Evolutionary conservation across 441 rosid genomes (phyloP).

Genomic region (Eugenia klotzschiana): DNA sequence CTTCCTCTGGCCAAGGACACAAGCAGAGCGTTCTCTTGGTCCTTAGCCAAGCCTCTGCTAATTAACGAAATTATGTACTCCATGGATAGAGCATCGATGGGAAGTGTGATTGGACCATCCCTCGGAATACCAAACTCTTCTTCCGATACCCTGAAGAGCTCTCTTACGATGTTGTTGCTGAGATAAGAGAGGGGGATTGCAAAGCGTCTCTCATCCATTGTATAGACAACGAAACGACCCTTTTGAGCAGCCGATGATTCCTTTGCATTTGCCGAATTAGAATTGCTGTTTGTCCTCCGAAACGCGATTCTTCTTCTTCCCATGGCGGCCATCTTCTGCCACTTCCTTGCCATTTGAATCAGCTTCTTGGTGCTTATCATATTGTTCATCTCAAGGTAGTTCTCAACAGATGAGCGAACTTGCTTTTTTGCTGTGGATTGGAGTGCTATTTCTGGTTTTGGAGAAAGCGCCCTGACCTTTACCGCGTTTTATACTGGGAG

Average conservation of each 20-base stretch:
- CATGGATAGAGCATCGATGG: neutral
- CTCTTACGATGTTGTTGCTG: neutral
- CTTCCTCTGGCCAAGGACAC: neutral
- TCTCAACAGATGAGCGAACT: neutral
- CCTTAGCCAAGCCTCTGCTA: neutral
- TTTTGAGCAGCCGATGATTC: neutral
- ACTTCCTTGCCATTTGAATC: neutral
- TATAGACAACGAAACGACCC: neutral
- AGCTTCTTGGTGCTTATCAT: slow-evolving; percentile 1
- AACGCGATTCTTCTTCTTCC: neutral
- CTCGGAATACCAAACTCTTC: neutral
- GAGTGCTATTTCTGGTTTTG: neutral
- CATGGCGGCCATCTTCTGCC: neutral
- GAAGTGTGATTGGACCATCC: neutral
- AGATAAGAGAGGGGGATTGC: neutral
- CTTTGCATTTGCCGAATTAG: neutral
- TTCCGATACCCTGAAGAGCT: neutral
- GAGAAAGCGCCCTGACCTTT: neutral
- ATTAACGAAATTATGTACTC: neutral
- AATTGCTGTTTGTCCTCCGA: neutral
- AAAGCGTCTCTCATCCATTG: neutral
- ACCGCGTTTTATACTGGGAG: neutral
- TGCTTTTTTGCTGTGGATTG: neutral
- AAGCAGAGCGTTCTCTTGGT: neutral
- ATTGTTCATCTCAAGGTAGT: neutral